Evolutionary conservation across 768 basidiomycete species (phyloP).

Genomic region (Mycena epipterygia): DNA sequence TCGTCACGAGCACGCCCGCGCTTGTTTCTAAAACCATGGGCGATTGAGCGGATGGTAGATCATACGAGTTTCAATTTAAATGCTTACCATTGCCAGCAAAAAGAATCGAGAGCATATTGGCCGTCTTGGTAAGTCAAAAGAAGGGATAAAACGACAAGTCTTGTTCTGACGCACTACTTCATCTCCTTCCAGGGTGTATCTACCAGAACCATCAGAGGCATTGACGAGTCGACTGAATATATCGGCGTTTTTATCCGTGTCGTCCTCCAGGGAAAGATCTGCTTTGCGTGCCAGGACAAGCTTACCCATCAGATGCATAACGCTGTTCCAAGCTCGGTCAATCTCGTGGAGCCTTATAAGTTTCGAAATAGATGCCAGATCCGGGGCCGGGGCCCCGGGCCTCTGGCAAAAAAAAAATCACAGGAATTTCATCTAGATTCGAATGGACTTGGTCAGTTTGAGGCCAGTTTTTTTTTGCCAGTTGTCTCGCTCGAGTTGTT

Average conservation of each 20-base stretch:
- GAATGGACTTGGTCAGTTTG: no score
- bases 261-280: not conserved
- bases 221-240: constrained; percentile 2
- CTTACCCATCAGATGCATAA: not conserved
- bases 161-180: constrained; percentile 1
- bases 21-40: not conserved
- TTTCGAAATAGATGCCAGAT: not conserved
- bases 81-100: constrained; percentile 2
- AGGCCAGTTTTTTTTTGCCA: no score
- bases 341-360: constrained; percentile 7
- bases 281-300: constrained; percentile 3
- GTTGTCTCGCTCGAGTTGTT: no score
- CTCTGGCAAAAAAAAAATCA: no score
- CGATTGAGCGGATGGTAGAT: not conserved
- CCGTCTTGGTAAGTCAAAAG: not conserved
- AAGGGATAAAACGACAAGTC: not conserved
- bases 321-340: constrained; percentile 9
- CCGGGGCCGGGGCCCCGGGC: no score
- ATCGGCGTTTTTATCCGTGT: not conserved
- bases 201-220: constrained; percentile 11
- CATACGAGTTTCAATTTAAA: not conserved
- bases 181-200: not conserved
- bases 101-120: constrained; percentile 8
- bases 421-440: no score
- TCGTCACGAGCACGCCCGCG: constrained; percentile 6